Conservation (phyloP, 306 rosid species). For the Herpetospermum pedunculosum region DNA sequence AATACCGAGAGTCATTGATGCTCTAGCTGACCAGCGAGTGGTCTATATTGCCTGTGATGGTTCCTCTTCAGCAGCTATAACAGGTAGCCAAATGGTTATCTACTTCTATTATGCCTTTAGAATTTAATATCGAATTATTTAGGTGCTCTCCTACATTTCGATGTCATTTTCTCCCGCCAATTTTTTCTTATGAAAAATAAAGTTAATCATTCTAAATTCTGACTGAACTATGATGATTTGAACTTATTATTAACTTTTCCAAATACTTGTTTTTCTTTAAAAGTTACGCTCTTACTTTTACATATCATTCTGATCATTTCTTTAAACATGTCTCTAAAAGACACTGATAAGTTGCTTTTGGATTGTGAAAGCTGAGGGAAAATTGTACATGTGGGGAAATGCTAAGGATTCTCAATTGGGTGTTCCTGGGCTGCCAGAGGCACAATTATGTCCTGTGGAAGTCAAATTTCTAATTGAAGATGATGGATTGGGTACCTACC, state of each 20-base stretch:
- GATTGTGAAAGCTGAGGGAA: constrained; percentile 52
- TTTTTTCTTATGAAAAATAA: too few species aligned
- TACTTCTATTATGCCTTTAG: constrained; percentile 1
- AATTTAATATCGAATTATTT: background rate
- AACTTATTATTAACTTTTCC: too few species aligned
- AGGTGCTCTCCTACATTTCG: background rate
- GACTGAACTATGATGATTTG: too few species aligned
- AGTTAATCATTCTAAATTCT: too few species aligned
- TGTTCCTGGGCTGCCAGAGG: constrained; percentile 78
- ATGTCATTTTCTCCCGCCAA: background rate
- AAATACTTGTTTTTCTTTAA: background rate
- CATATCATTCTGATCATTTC: background rate
- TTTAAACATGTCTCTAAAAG: background rate
- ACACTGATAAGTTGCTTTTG: background rate
- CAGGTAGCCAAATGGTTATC: constrained; percentile 30
- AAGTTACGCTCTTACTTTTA: background rate
- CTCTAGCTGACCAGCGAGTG: constrained; percentile 40
- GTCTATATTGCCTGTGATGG: constrained; percentile 74
- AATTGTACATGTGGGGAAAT: constrained; percentile 86
- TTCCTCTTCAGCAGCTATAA: constrained; percentile 77
- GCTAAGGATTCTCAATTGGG: constrained; percentile 71
- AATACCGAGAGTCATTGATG: constrained; percentile 52
- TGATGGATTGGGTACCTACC: constrained; percentile 62
- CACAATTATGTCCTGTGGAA: constrained; percentile 53
- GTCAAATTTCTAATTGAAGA: constrained; percentile 73